A percentile compares a stretch with the other conserved stretches of the same genome.
Evolutionary conservation across 2,329 filamentous ascomycete species (phyloP).

Genomic region (Diaporthe sp.): DNA sequence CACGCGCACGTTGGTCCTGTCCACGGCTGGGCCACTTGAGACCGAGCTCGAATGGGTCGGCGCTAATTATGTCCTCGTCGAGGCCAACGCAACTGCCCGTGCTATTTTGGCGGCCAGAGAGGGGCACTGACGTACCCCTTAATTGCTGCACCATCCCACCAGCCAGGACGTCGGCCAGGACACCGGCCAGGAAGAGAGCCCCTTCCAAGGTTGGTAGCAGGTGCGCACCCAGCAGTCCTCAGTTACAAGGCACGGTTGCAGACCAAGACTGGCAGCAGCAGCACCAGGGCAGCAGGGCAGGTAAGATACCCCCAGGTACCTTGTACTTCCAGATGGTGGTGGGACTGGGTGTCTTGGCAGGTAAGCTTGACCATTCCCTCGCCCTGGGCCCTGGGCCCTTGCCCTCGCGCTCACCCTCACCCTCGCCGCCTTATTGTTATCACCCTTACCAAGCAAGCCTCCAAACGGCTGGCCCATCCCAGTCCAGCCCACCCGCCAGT

Average conservation of each 20-base stretch:
- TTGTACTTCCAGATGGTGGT: neutral
- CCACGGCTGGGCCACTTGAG: neutral
- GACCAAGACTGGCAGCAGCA: neutral
- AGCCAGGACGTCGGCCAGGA: neutral
- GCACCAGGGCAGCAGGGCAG: neutral
- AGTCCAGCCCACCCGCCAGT: slow-evolving; percentile 22
- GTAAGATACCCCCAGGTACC: neutral
- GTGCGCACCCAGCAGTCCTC: neutral
- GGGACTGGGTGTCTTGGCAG: slow-evolving; percentile 23
- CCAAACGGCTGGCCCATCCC: slow-evolving; percentile 26
- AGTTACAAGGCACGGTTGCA: neutral
- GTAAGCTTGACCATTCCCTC: slow-evolving; percentile 29
- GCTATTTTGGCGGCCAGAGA: slow-evolving; percentile 27
- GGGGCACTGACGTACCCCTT: slow-evolving; percentile 34
- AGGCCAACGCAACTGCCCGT: slow-evolving; percentile 22
- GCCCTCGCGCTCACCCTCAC: neutral
- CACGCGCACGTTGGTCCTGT: neutral
- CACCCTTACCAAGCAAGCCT: slow-evolving; percentile 27
- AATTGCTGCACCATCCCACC: slow-evolving; percentile 28
- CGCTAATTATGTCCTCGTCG: slow-evolving; percentile 11
- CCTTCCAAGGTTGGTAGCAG: neutral
- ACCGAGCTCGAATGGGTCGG: slow-evolving; percentile 16
- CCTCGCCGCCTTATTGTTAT: slow-evolving; percentile 16
- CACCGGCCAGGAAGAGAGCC: neutral
- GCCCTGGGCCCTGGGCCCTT: neutral